Evolutionary conservation across 306 rosid genomes (phyloP), one percentile per base, ranked within the genome.

Genomic region (Pyrus communis): DNA sequence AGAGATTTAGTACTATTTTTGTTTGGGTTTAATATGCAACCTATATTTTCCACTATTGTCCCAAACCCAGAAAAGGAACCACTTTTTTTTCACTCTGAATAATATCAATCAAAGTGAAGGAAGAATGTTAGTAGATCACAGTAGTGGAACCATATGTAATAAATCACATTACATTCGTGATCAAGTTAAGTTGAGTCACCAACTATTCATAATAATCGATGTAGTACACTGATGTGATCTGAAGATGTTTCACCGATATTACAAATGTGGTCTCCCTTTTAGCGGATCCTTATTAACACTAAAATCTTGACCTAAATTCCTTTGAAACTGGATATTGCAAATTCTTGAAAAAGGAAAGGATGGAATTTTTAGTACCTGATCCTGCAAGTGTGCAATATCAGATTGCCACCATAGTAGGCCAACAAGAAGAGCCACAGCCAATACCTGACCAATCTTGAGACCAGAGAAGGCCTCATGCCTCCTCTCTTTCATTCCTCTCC

Each of bases 401-500:
- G 91, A 89, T 27, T 85, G 84, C 80, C 84, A 91, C 98, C 98
- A 91, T 0, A 93, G 79, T 5, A 88, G 79, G 72, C 98, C 97
- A 43, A 87, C 22, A 17, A 93, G 81, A 43, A 91, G 1, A 45
- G 98, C 63, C 23, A 83, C 83, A 18, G 79, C 74, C 13, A 91
- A 62, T 25, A 93, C 84, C 67, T 91, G 89, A 61, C 33, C 69
- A 66, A 93, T 80, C 52, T 78, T 78, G 45, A 90, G 78, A 51
- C 57, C 68, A 42, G 93, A 90, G 77, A 93, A 90, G 8, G 91
- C 73, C 46, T 88, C 87, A 23, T 86, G 71, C 70, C 28, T 87
- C 64, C 91, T 86, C 82, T 92, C 93, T 70, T 86, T 90, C 27
- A 92, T n/a, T 61, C 90, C 93, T 88, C 93, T 88, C 71, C 83